A percentile compares a stretch with the other conserved stretches of the same genome.
These are phyloP conservation scores for Aspergillus sclerotialis DNA, from an alignment of 2,329 filamentous ascomycete genomes.

Conservation along the genomic window DNA sequence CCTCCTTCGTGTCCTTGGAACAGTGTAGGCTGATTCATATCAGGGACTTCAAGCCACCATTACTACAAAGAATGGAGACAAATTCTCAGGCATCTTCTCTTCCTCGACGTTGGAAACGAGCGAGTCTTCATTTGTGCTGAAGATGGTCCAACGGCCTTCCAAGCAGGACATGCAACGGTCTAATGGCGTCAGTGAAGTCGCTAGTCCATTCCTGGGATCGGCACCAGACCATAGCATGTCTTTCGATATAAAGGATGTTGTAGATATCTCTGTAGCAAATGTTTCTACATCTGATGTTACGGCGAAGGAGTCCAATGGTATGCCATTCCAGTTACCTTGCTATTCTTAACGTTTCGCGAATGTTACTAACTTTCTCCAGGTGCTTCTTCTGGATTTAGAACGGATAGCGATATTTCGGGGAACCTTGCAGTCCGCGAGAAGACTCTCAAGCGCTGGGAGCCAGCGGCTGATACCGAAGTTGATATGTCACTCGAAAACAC, in stretches of 20 bases:
- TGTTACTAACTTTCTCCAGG: conserved; percentile 41
- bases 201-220: conserved; percentile 35
- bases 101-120: conserved; percentile 46
- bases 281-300: conserved; percentile 47
- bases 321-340: background rate
- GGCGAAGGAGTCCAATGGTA: conserved; percentile 53
- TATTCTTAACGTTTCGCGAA: background rate
- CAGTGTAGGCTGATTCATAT: conserved; percentile 11
- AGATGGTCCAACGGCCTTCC: conserved; percentile 56
- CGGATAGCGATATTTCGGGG: conserved; percentile 81
- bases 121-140: conserved; percentile 52
- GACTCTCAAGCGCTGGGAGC: conserved; percentile 73
- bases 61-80: conserved; percentile 54
- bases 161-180: conserved; percentile 26
- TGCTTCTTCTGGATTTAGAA: conserved; percentile 65
- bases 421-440: conserved; percentile 63
- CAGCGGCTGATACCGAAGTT: conserved; percentile 53
- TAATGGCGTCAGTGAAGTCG: conserved; percentile 36
- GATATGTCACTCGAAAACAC: conserved; percentile 66
- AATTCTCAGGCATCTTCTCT: conserved; percentile 55
- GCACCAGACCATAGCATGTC: conserved; percentile 47
- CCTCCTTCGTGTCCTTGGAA: background rate
- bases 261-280: conserved; percentile 48
- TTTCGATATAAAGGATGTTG: conserved; percentile 56
- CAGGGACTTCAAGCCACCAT: conserved; percentile 52